Base-by-base conservation (phyloP, 805 yeast genomes). In the Jamesozyma lodderae region DNA sequence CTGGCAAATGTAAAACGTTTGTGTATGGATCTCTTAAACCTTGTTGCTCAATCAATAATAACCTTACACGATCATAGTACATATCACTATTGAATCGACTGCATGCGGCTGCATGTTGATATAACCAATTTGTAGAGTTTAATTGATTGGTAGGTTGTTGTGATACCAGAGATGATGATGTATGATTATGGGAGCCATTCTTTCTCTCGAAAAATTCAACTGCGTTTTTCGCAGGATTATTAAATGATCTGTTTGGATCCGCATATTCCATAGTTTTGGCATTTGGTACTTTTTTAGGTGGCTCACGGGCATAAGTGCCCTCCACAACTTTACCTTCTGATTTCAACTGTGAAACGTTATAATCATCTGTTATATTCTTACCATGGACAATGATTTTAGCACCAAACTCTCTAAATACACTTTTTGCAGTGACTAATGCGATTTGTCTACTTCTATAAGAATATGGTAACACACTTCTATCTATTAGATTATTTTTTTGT, bases 391-490 rank as follows among this genome's bases (percentile, higher is more conserved):
- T 68, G 36, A 88, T 77, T 43, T 76, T 75, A 18, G 95, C 83
- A 4, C 98, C 98, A 67, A 92, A 90, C 62, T 88, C 97, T 46
- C 87, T 72, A 63, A 74, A 92, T 1, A 87, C 78, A 13, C 94
- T 79, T 41, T 94, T 73, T 0, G 98, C 96, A 5, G 96, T 79
- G 5, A 92, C 94, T 29, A 90, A 66, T 42, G 92, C 88, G 25
- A 92, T 88, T 1, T 86, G 73, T 48, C 97, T 73, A 33, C 94
- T 92, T 62, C 86, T 86, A 61, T 86, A 90, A 2, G 95, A 82
- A 47, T 80, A 81, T 2, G 97, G 96, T 47, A 92, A 73, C 30
- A 85, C 67, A 19, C 81, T 85, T 26, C 94, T 72, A 31, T 78
- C 77, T 33, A 92, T 85, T 51, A 92, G 65, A 51, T 84, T 90